These are phyloP conservation scores for Coniochaeta sp. DNA, from an alignment of 2,329 filamentous ascomycete genomes.

Conservation along the genomic window DNA sequence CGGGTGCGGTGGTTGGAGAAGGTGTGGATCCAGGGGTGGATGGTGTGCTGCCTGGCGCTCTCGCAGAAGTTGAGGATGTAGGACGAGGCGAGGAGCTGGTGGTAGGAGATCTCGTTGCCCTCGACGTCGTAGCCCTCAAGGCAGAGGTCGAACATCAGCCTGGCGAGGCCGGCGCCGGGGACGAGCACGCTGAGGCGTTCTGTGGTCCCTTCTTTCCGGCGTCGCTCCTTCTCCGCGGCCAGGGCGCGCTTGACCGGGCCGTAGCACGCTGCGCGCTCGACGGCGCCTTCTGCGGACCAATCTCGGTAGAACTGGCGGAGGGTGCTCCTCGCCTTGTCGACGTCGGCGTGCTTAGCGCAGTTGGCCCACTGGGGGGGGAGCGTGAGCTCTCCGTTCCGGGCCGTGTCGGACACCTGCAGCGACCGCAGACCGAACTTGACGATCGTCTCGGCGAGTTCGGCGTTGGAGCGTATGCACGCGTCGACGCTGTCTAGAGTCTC, in stretches of 20 bases:
- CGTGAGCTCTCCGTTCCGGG: conserved; percentile 22
- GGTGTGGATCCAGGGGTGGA: conserved; percentile 80
- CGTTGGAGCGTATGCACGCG: conserved; percentile 82
- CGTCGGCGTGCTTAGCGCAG: conserved; percentile 63
- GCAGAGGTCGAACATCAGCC: conserved; percentile 84
- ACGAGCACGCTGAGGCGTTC: conserved; percentile 63
- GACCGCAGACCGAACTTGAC: conserved; percentile 60
- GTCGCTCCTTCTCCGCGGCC: conserved; percentile 25
- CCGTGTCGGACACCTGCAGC: conserved; percentile 39
- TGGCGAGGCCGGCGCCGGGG: conserved; percentile 81
- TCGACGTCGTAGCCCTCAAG: conserved; percentile 65
- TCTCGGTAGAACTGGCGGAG: conserved; percentile 92
- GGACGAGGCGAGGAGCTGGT: conserved; percentile 82
- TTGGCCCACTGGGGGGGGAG: conserved; percentile 61
- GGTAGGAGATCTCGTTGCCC: conserved; percentile 95
- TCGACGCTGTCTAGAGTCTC: conserved; percentile 74
- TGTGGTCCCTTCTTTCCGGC: conserved; percentile 5
- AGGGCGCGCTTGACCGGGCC: conserved; percentile 64
- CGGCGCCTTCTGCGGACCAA: conserved; percentile 73
- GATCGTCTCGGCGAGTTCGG: conserved; percentile 73
- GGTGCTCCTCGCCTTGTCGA: conserved; percentile 89
- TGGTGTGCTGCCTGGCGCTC: conserved; percentile 53
- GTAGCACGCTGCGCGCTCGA: conserved; percentile 73
- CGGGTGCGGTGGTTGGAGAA: conserved; percentile 81
- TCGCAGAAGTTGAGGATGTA: conserved; percentile 66